Conservation (phyloP, 371 early-diverging fungal species). For the Lichtheimia corymbifera region DNA sequence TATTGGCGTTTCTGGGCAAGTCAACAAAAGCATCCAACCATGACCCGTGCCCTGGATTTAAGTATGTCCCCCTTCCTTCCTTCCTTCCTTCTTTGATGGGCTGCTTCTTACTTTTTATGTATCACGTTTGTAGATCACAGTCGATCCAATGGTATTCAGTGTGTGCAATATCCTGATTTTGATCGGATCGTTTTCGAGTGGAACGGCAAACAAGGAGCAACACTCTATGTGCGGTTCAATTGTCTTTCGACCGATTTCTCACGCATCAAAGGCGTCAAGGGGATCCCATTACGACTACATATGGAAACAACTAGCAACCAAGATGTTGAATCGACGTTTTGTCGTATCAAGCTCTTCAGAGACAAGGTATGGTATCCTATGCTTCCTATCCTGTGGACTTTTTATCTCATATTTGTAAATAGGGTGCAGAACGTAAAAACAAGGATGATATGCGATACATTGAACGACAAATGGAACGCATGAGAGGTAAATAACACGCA, state of each 20-base stretch:
- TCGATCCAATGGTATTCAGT: conserved; percentile 40
- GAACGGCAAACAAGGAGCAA: conserved; percentile 67
- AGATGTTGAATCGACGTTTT: conserved; percentile 53
- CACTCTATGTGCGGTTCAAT: conserved; percentile 65
- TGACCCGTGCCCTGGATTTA: conserved; percentile 52
- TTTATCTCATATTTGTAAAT: neutral
- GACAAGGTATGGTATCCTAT: conserved; percentile 54
- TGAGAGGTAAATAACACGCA: conserved; percentile 28
- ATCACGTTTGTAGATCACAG: neutral
- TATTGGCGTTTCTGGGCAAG: conserved; percentile 82
- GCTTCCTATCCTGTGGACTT: neutral
- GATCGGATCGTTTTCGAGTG: conserved; percentile 68
- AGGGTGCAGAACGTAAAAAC: conserved; percentile 66
- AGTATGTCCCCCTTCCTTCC: conserved; percentile 23
- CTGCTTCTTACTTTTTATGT: neutral
- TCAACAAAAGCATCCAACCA: conserved; percentile 57
- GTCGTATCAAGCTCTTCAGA: conserved; percentile 67
- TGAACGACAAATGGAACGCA: conserved; percentile 57
- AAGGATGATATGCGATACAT: conserved; percentile 62
- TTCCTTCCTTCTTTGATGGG: too few species aligned
- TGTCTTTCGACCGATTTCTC: conserved; percentile 79
- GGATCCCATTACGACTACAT: conserved; percentile 70
- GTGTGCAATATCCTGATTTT: conserved; percentile 58
- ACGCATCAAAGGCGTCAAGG: conserved; percentile 77
- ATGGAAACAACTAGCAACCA: conserved; percentile 42